These are phyloP conservation scores for Prunus campanulata DNA, from an alignment of 306 rosid genomes.

Conservation along the genomic window DNA sequence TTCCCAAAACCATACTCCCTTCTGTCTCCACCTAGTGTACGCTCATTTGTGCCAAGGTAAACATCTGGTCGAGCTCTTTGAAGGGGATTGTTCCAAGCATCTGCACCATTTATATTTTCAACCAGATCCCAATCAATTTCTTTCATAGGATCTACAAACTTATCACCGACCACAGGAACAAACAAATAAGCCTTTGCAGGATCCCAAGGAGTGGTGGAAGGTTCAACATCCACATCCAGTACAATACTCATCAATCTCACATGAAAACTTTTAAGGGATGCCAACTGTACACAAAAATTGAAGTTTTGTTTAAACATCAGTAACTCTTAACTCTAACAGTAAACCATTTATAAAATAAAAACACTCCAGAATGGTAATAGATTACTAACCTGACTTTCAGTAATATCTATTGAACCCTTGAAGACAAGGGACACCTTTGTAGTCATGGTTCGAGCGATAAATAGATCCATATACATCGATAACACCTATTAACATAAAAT, in stretches of 20 bases:
- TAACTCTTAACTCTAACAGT: conserved; percentile 22
- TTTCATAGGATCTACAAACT: conserved; percentile 64
- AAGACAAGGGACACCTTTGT: conserved; percentile 94
- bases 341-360: conserved; percentile 13
- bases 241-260: conserved; percentile 98
- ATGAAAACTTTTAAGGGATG: conserved; percentile 91
- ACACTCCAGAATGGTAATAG: conserved; percentile 4
- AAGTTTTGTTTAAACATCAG: conserved; percentile 24
- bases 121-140: conserved; percentile 94
- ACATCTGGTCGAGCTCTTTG: conserved; percentile 99
- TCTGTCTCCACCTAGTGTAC: conserved; percentile 97
- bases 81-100: conserved; percentile 96
- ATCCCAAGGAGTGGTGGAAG: conserved; percentile 99
- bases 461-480: conserved; percentile 99
- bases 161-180: conserved; percentile 88
- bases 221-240: conserved; percentile 99
- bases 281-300: conserved; percentile 60
- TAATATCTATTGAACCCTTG: conserved; percentile 67
- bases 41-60: conserved; percentile 98
- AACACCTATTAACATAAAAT: conserved; percentile 63
- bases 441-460: conserved; percentile 97
- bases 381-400: conserved; percentile 74
- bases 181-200: conserved; percentile 95
- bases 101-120: conserved; percentile 66
- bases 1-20: conserved; percentile 95